Base-by-base conservation (phyloP, 78 protist species). In the Dictyostelium capitatum region DNA sequence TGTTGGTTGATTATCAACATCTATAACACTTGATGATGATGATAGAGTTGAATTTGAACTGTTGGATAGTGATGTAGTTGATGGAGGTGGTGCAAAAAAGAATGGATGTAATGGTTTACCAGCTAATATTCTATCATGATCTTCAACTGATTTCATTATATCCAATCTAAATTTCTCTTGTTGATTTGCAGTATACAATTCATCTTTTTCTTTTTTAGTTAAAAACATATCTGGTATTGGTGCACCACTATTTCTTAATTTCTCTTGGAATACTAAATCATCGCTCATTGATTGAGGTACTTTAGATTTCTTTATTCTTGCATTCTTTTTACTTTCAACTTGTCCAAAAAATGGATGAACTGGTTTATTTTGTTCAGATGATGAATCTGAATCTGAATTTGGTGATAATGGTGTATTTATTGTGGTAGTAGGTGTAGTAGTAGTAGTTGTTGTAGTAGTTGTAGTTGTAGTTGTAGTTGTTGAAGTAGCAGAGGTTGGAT, bases 81-180 rank as follows among this genome's bases (percentile, higher is more conserved):
- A 1, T 32, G 37, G 28, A 3, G n/a, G 48, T 23, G 70, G 64
- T 4, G 85, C 74, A 80, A 56, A 43, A 69, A 82, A 85, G 77
- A 85, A 85, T 46, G 92, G 92, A 75, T 85, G 92, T 12, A 85
- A 3, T 14, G 56, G 65, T 75, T 85, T 85, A 46, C 56, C 56
- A 6, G 79, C 50, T 17, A 30, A 47, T 5, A 85, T 28, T 15
- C 12, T 37, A 3, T 32, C 59, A 75, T 75, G 83, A 75, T 85
- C 92, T 48, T 74, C 67, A 56, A 23, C 30, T 14, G 92, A 59
- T 48, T 85, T 72, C 17, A 85, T 85, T 43, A 85, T 62, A 25
- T 75, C 92, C 2, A 54, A 15, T 75, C 82, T 73, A 6, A 85
- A 75, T 20, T 65, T 53, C 2, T 85, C 78, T 51, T 85, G 92